A percentile compares a stretch with the other conserved stretches of the same genome.
phyloP scores from a whole-genome alignment of 371 early-diverging fungal species.

The Apophysomyces ossiformis region DNA sequence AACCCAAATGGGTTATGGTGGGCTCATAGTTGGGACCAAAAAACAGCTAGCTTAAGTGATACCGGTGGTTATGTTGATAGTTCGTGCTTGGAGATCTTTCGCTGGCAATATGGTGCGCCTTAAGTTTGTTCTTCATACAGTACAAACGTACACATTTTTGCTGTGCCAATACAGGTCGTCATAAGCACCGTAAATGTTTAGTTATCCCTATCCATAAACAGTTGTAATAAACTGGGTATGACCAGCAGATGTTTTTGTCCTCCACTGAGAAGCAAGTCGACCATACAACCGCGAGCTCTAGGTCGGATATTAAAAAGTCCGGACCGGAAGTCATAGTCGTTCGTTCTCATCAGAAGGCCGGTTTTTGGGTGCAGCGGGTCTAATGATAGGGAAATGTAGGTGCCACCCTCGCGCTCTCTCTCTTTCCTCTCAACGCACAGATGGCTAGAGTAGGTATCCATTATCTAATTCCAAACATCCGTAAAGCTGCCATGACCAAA shows the following conservation, averaged over 20 bases:
- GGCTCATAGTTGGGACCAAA: conserved; percentile 62
- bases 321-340: too few relatives aligned
- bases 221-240: too few relatives aligned
- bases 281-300: too few relatives aligned
- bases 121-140: not conserved
- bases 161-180: too few relatives aligned
- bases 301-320: too few relatives aligned
- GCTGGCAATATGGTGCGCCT: not conserved
- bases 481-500: not conserved
- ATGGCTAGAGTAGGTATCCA: conserved; percentile 7
- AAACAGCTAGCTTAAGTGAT: conserved; percentile 23
- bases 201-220: too few relatives aligned
- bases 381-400: not conserved
- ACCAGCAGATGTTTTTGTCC: too few relatives aligned
- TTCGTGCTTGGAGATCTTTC: not conserved
- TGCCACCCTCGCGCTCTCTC: conserved; percentile 2
- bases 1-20: conserved; percentile 79
- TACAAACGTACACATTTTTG: not conserved
- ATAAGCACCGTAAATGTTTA: too few relatives aligned
- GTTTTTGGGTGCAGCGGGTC: not conserved
- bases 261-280: too few relatives aligned
- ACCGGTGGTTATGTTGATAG: conserved; percentile 37
- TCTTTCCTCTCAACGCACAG: conserved; percentile 10
- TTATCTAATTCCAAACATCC: not conserved
- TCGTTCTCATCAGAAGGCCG: not conserved